These are phyloP conservation scores for Quercus phellos DNA, from an alignment of 331 rosid genomes.

Conservation along the genomic window DNA sequence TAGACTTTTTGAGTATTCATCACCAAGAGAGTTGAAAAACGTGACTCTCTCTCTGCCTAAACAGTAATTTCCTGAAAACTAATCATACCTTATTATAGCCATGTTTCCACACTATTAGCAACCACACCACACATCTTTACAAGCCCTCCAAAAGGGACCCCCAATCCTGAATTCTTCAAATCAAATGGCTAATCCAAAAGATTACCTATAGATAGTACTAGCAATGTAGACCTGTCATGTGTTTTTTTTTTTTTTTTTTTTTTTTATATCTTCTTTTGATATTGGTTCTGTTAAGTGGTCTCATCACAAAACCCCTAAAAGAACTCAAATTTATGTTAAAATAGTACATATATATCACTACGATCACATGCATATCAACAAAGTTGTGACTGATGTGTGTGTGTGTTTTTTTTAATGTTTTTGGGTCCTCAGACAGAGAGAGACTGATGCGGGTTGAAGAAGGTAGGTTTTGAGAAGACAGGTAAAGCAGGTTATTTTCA, in stretches of 20 bases:
- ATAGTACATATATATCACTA: not conserved
- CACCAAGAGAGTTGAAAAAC: not conserved
- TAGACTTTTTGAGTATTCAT: not conserved
- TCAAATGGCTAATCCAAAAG: conserved; percentile 33
- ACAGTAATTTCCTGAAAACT: not conserved
- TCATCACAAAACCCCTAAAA: not conserved
- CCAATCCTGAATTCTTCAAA: conserved; percentile 2
- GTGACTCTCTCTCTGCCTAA: not conserved
- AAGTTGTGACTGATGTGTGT: conserved; percentile 27
- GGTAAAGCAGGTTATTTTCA: conserved; percentile 26
- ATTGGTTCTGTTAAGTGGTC: not conserved
- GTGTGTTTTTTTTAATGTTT: not conserved
- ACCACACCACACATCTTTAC: not conserved
- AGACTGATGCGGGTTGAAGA: conserved; percentile 16
- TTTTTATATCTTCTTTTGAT: not conserved
- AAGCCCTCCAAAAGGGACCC: conserved; percentile 3
- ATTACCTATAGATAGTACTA: conserved; percentile 13
- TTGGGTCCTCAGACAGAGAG: not conserved
- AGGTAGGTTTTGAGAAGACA: conserved; percentile 21
- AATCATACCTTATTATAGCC: not conserved
- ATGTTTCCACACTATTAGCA: conserved; percentile 3
- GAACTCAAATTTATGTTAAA: not conserved
- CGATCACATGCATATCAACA: conserved; percentile 13
- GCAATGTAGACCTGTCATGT: not conserved
- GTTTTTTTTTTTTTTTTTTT: not conserved